Base-by-base conservation (phyloP, 805 yeast genomes). In the Candida orba region DNA sequence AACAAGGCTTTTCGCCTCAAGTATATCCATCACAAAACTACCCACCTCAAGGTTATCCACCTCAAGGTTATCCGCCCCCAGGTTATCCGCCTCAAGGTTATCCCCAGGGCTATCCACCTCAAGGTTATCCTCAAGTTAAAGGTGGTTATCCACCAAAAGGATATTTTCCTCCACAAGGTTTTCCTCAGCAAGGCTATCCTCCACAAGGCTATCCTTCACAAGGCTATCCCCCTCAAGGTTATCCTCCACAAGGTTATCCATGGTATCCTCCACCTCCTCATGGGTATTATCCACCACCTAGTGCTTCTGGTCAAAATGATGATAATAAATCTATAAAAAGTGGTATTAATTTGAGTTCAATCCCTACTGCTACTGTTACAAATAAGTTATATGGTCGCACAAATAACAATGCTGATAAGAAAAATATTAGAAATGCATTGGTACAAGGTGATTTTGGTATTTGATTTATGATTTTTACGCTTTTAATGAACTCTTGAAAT, bases 391-490 rank as follows among this genome's bases (percentile, higher is more conserved):
- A 52, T 38, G 78, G 73, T 51, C 74, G 73, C 20, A 66, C 65
- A 8, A 58, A 54, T 24, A 52, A 57, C 12, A 27, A 13, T 27
- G 59, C 64, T 41, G 76, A 76, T 52, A 78, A 80, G 53, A 81
- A 76, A 35, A 69, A 72, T 42, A 67, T 84, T 37, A 71, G 88
- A 52, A 73, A 78, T 41, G 85, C 86, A 2, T 70, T 84, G 39
- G 74, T 76, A 54, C 78, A 75, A 44, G 84, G 84, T 27, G 72
- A 72, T 43, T 84, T 82, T 64, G 91, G 91, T 37, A 81, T 84
- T 32, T 82, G 43, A 48, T 15, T n/a, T 10, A 10, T 8, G 31
- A 24, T 29, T 14, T 6, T 17, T 22, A 8, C 27, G 14, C 10
- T 36, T 35, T 30, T 32, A 17, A 23, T 40, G 27, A 30, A 27